Base-by-base conservation (phyloP, 2,329 filamentous ascomycete species). In the Xylariales sp. region DNA sequence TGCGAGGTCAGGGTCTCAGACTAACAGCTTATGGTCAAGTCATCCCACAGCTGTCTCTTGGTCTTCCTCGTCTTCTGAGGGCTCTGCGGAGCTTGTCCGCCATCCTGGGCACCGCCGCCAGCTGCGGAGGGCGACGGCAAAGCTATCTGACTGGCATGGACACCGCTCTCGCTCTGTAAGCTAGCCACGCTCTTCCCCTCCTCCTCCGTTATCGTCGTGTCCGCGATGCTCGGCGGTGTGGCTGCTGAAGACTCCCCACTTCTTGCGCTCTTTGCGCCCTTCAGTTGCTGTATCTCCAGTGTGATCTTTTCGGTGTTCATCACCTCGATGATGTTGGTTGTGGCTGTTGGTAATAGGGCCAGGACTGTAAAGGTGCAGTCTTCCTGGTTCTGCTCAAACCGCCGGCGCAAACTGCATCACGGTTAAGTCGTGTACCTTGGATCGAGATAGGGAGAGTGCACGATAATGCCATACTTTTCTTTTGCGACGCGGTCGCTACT, bases 341-440 rank as follows among this genome's bases (percentile, higher is more conserved):
- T 90, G 5, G 89, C 87, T 24, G 91, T 95, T 4, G 93, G 93
- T 8, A 98, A 76, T 42, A 98, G 80, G 21, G 91, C 93, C n/a
- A 97, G 82, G 32, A 97, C 89, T 27, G 93, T 98, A 62, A 94
- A 96, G 35, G 91, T 96, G 68, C 93, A 98, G 66, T 98, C 93
- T 61, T 95, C 91, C 62, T 98, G 93, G 64, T 98, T 98, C 66
- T 98, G 93, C 64, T 97, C 88, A 68, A 98, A 98, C 58, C 93
- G 86, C 45, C 93, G 86, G 38, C 90, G 89, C 47, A 98, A 78
- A 65, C 91, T 97, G 55, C 20, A 16, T 24, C 16, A 20, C 7
- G n/a, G n/a, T n/a, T n/a, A n/a, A n/a, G n/a, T n/a, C n/a, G n/a
- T n/a, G n/a, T n/a, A n/a, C n/a, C n/a, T n/a, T n/a, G n/a, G n/a